A percentile compares a stretch with the other conserved stretches of the same genome.
phyloP scores from a whole-genome alignment of 176 grass and related monocot species.

The Alloteropsis semialata region DNA sequence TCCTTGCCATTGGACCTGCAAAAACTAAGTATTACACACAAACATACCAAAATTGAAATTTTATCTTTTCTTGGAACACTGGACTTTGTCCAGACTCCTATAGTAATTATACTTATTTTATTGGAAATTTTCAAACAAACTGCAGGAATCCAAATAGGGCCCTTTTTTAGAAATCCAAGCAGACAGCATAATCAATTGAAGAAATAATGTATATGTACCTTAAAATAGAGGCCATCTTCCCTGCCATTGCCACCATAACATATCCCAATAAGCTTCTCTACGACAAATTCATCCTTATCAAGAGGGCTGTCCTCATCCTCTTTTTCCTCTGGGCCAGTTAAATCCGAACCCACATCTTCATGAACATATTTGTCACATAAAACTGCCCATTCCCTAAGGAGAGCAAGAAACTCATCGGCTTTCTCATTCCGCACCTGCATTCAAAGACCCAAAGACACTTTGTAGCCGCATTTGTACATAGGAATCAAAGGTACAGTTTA shows the following conservation, averaged over 20 bases:
- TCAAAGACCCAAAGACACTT: neutral
- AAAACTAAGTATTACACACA: neutral
- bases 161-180: neutral
- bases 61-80: neutral
- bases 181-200: neutral
- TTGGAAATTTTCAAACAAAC: neutral
- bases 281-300: conserved; percentile 61
- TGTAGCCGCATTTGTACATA: neutral
- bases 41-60: neutral
- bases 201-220: conserved; percentile 33
- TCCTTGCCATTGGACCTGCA: conserved; percentile 83
- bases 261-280: conserved; percentile 50
- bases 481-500: neutral
- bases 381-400: conserved; percentile 62
- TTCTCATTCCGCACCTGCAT: conserved; percentile 73
- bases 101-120: neutral
- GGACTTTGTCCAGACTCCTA: neutral
- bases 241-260: conserved; percentile 61
- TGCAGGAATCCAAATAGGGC: neutral
- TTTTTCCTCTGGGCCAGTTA: conserved; percentile 23
- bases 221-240: conserved; percentile 49
- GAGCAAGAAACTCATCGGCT: conserved; percentile 64
- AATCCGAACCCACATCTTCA: neutral
- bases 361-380: conserved; percentile 44
- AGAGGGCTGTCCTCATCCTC: conserved; percentile 27